Base-by-base conservation (phyloP, 495 filamentous ascomycete species). In the Paragyromitra xinjiangensis region DNA sequence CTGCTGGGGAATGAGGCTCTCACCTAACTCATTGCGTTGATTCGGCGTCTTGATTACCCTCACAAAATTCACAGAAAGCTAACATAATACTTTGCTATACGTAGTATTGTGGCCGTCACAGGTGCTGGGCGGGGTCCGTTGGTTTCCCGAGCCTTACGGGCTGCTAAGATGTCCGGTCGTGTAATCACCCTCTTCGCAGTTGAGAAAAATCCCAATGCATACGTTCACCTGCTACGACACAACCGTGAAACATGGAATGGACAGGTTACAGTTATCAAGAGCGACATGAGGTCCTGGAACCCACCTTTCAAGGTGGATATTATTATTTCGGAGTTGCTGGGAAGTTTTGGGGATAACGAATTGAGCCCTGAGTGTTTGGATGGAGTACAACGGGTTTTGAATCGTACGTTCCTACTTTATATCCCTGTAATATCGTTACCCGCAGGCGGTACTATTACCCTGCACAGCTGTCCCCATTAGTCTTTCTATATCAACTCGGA, bases 201-300 rank as follows among this genome's bases (percentile, higher is more conserved):
- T 3, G 95, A 99, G 85, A 99, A 99, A 88, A 99, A 99, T 80
- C 95, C 93, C 1, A 98, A 98, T 83, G 95, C 95, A 3, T 97
- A 93, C 81, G 94, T 99, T 55, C 89, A 97, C 68, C 88, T 99
- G 16, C 90, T 97, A 62, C 87, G 91, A 19, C 92, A 95, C 75
- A 99, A 99, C 81, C 87, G 91, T 79, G 85, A 85, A 1, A 87
- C 88, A 51, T 99, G 95, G 95, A 85, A 84, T 64, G 88, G 89
- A 24, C 87, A 87, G 34, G 95, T 96, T 3, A 93, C 88, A 0
- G 88, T 99, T 7, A 92, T 98, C 50, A 95, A 97, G 82, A 97
- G 94, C 2, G 95, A 99, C 83, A 99, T 99, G 95, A 90, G 95
- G 40, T 89, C 90, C 48, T 99, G 95, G 96, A 93, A 92, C 80